Evolutionary conservation across 2,329 filamentous ascomycete genomes (phyloP).

Genomic region (Hypoxylon sp.): DNA sequence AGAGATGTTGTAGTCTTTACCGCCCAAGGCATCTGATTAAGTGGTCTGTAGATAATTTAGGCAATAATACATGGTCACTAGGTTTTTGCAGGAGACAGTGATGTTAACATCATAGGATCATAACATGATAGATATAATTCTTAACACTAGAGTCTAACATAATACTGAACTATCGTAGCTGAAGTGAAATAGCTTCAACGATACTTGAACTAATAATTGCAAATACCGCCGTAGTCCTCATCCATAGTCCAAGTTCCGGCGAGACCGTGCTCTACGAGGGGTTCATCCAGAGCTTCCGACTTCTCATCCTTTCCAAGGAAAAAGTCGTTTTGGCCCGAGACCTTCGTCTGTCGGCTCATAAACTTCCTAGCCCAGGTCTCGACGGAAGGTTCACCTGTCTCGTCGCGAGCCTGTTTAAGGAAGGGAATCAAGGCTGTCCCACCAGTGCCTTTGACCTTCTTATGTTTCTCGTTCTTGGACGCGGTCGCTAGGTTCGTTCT

Average conservation of each 20-base stretch:
- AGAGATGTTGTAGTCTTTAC: no score
- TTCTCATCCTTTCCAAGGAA: slow-evolving; percentile 69
- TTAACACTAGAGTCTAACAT: neutral
- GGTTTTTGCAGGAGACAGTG: neutral
- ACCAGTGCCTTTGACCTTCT: slow-evolving; percentile 87
- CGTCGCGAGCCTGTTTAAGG: slow-evolving; percentile 94
- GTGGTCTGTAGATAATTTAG: no score
- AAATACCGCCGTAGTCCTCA: slow-evolving; percentile 78
- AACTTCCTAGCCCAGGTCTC: slow-evolving; percentile 72
- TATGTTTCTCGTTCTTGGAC: slow-evolving; percentile 63
- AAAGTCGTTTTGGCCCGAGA: slow-evolving; percentile 69
- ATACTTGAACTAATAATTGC: slow-evolving; percentile 61
- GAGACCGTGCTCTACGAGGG: slow-evolving; percentile 68
- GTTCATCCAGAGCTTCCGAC: slow-evolving; percentile 49
- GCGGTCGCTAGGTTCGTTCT: slow-evolving; percentile 75
- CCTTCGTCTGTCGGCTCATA: slow-evolving; percentile 67
- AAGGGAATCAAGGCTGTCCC: slow-evolving; percentile 96
- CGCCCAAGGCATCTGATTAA: no score
- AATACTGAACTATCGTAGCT: neutral
- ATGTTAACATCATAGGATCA: neutral
- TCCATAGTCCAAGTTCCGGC: slow-evolving; percentile 92
- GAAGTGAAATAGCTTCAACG: neutral
- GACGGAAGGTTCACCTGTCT: slow-evolving; percentile 93
- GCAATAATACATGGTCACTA: no score
- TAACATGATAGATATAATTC: neutral